A percentile compares a stretch with the other conserved stretches of the same genome.
Conservation (phyloP, 73 alveolate species). For the Blepharisma japonicum region DNA sequence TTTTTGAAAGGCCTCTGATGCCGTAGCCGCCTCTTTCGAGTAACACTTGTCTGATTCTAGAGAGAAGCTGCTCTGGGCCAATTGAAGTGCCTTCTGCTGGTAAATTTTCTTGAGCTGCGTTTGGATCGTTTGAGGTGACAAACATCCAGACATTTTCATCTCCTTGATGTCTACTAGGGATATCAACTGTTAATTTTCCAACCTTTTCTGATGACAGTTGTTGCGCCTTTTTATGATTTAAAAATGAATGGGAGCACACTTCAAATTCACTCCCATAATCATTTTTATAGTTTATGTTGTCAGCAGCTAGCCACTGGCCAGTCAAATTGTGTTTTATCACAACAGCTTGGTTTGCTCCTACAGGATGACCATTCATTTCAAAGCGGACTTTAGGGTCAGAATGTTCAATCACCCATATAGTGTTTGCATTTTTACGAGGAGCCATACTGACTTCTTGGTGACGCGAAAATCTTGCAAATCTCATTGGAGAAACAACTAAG, state of each 20-base stretch:
- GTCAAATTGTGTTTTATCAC: constrained; percentile 75
- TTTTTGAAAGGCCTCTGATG: constrained; percentile 70
- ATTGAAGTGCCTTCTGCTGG: constrained; percentile 32
- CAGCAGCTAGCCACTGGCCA: constrained; percentile 65
- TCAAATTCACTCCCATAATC: constrained; percentile 84
- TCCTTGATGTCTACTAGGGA: constrained; percentile 49
- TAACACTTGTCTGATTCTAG: constrained; percentile 40
- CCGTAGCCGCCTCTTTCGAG: constrained; percentile 56
- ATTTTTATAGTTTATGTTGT: constrained; percentile 57
- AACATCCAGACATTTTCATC: constrained; percentile 56
- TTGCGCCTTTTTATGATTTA: constrained; percentile 60
- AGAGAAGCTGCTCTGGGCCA: constrained; percentile 41
- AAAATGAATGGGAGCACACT: constrained; percentile 62
- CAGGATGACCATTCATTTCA: constrained; percentile 68
- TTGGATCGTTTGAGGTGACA: constrained; percentile 56
- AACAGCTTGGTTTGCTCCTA: constrained; percentile 58
- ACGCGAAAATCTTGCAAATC: constrained; percentile 68
- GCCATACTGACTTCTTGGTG: constrained; percentile 72
- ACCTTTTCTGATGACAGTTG: constrained; percentile 49
- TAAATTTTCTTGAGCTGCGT: constrained; percentile 38
- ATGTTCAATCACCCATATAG: constrained; percentile 73
- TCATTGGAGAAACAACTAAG: constrained; percentile 60
- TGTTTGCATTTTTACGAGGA: constrained; percentile 53
- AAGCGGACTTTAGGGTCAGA: constrained; percentile 61
- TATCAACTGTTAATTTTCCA: constrained; percentile 53